Evolutionary conservation across 2,329 filamentous ascomycete genomes (phyloP).

Genomic region (Emergomyces pasteurianus): DNA sequence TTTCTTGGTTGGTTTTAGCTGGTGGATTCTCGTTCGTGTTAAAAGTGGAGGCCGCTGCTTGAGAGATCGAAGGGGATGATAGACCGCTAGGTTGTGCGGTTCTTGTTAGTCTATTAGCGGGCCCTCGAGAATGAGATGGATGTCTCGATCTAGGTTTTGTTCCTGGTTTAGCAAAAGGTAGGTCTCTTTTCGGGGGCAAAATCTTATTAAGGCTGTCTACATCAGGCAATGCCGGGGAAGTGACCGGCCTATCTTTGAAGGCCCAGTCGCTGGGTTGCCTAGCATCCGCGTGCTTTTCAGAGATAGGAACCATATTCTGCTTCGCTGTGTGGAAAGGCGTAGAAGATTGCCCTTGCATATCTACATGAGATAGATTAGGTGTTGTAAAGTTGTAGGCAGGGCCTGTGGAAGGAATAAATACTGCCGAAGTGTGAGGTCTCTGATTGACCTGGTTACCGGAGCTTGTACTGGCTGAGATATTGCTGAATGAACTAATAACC

Average conservation of each 20-base stretch:
- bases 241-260: constrained; percentile 15
- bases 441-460: background rate
- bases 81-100: background rate
- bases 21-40: background rate
- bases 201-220: constrained; percentile 20
- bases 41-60: background rate
- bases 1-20: too few species aligned
- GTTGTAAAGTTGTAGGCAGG: background rate
- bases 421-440: background rate
- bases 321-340: background rate
- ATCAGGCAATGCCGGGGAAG: constrained; percentile 18
- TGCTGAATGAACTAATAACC: background rate
- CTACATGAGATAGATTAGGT: background rate
- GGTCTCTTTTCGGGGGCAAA: constrained; percentile 31
- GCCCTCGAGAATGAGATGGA: background rate
- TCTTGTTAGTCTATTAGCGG: background rate
- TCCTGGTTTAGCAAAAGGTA: constrained; percentile 28
- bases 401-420: background rate
- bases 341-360: background rate
- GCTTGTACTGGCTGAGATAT: background rate
- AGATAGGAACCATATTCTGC: background rate
- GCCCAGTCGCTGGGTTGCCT: background rate
- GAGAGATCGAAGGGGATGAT: background rate
- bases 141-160: constrained; percentile 16
- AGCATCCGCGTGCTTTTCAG: background rate